phyloP scores from a whole-genome alignment of 2,329 filamentous ascomycete genomes.

The Hortaea werneckii region DNA sequence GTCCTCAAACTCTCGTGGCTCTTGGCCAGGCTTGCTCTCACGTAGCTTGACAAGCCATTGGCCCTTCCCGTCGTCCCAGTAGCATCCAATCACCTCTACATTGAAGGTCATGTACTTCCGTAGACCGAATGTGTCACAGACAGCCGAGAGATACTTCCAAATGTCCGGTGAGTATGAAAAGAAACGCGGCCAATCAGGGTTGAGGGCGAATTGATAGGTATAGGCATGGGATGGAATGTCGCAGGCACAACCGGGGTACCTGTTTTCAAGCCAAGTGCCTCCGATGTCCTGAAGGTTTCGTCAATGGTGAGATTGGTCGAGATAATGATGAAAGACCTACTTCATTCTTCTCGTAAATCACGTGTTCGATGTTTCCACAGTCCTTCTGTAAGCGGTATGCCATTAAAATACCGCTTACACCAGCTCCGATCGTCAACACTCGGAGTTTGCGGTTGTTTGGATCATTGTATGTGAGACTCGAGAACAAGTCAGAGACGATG shows the following conservation, averaged over 20 bases:
- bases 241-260: slow-evolving; percentile 30
- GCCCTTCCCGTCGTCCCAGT: slow-evolving; percentile 40
- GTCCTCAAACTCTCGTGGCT: slow-evolving; percentile 31
- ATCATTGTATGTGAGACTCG: slow-evolving; percentile 29
- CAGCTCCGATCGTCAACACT: slow-evolving; percentile 40
- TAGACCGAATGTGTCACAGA: slow-evolving; percentile 39
- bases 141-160: slow-evolving; percentile 39
- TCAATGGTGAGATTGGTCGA: not conserved
- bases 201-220: slow-evolving; percentile 32
- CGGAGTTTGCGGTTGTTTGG: slow-evolving; percentile 34
- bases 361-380: slow-evolving; percentile 35
- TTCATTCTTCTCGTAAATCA: slow-evolving; percentile 40
- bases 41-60: slow-evolving; percentile 41
- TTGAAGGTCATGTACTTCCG: slow-evolving; percentile 45
- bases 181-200: slow-evolving; percentile 39
- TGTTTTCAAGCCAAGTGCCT: slow-evolving; percentile 32
- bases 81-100: slow-evolving; percentile 36
- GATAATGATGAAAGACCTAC: slow-evolving; percentile 9
- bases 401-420: slow-evolving; percentile 37
- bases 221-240: slow-evolving; percentile 38
- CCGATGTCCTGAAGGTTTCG: slow-evolving; percentile 18
- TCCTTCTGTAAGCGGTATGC: slow-evolving; percentile 40
- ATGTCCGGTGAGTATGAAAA: slow-evolving; percentile 39
- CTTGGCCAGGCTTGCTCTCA: slow-evolving; percentile 28
- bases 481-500: no score